Conservation (phyloP, 352 stramenopile species). For the Phytophthora megakarya region DNA sequence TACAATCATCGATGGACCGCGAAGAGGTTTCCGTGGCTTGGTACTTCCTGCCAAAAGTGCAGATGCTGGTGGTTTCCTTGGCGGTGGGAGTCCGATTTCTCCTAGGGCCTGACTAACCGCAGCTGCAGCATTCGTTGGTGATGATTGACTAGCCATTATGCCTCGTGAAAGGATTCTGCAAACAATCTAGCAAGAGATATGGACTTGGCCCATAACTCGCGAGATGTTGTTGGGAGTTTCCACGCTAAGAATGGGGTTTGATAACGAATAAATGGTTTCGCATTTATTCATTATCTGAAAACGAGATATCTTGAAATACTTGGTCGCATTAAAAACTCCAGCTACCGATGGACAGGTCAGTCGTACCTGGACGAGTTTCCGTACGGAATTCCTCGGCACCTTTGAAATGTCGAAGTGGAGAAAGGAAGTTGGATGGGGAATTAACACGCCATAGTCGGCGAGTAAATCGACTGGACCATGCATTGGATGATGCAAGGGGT, state of each 20-base stretch:
- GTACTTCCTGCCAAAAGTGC: slow-evolving; percentile 18
- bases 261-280: slow-evolving; percentile 31
- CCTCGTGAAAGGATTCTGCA: neutral
- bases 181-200: slow-evolving; percentile 2
- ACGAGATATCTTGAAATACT: slow-evolving; percentile 22
- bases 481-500: slow-evolving; percentile 23
- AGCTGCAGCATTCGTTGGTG: slow-evolving; percentile 32
- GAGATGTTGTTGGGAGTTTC: slow-evolving; percentile 25
- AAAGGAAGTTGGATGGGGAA: neutral
- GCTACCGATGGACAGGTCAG: slow-evolving; percentile 17
- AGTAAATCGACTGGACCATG: slow-evolving; percentile 24
- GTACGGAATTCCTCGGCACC: slow-evolving; percentile 12
- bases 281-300: too few relatives aligned
- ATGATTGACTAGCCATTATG: slow-evolving; percentile 20
- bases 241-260: neutral
- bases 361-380: neutral
- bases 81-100: slow-evolving; percentile 23
- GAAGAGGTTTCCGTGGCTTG: slow-evolving; percentile 2
- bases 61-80: slow-evolving; percentile 4
- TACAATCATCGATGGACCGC: neutral
- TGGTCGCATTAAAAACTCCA: neutral
- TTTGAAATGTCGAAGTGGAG: neutral
- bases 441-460: slow-evolving; percentile 9
- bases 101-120: slow-evolving; percentile 52
- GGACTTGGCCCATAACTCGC: neutral